These are phyloP conservation scores for Nakaseomyces uthaithaninus DNA, from an alignment of 1,139 yeast genomes.

Conservation along the genomic window DNA sequence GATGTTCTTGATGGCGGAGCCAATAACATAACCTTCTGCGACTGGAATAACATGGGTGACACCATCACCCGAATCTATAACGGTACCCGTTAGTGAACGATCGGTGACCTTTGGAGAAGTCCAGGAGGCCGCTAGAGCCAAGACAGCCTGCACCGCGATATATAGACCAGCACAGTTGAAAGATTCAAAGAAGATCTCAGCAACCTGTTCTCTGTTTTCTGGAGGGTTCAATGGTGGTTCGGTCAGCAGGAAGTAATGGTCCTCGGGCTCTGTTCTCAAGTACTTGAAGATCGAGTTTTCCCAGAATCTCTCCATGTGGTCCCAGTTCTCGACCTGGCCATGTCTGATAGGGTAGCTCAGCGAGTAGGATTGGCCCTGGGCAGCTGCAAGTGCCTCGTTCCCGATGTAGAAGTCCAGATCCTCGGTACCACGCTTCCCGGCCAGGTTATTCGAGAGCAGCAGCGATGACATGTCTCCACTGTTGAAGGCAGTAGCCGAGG, in stretches of 20 bases:
- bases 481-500: constrained; percentile 31
- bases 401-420: constrained; percentile 95
- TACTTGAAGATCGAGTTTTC: constrained; percentile 93
- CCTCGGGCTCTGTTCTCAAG: constrained; percentile 96
- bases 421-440: constrained; percentile 81
- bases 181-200: constrained; percentile 97
- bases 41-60: constrained; percentile 98
- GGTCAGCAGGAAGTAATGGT: constrained; percentile 86
- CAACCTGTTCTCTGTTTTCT: constrained; percentile 95
- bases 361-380: constrained; percentile 84
- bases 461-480: constrained; percentile 24
- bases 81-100: constrained; percentile 95
- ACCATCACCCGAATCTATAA: constrained; percentile 95
- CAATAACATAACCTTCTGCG: constrained; percentile 98
- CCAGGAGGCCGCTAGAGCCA: constrained; percentile 99
- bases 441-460: constrained; percentile 42
- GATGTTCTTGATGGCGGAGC: constrained; percentile 91
- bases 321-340: constrained; percentile 99
- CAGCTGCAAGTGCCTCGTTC: constrained; percentile 84
- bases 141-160: constrained; percentile 97
- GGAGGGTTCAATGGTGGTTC: constrained; percentile 99
- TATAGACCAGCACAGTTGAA: constrained; percentile 97
- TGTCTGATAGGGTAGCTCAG: constrained; percentile 89
- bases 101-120: constrained; percentile 92
- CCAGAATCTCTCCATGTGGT: constrained; percentile 99